These are phyloP conservation scores for Pugionium cornutum DNA, from an alignment of 345 rosid species.

Conservation along the genomic window DNA sequence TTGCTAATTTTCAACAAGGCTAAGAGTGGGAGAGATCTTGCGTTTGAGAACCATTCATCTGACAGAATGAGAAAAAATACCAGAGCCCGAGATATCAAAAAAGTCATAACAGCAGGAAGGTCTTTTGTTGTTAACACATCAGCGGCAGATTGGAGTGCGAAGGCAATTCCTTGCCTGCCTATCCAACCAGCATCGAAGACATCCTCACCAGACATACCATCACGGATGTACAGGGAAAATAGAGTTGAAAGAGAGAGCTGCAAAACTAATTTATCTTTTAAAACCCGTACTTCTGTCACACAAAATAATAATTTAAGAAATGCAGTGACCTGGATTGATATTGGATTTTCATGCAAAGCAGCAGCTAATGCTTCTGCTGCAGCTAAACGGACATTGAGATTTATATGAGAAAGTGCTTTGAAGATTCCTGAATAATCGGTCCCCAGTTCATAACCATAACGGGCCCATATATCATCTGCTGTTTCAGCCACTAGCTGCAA, in stretches of 20 bases:
- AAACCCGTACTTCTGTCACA: conserved; percentile 25
- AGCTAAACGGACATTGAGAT: conserved; percentile 83
- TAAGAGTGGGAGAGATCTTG: conserved; percentile 5
- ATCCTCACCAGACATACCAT: conserved; percentile 56
- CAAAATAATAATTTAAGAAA: conserved; percentile 10
- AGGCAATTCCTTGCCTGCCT: conserved; percentile 90
- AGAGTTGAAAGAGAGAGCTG: conserved; percentile 90
- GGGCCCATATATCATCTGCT: conserved; percentile 95
- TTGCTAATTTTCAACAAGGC: conserved; percentile 22
- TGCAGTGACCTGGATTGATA: conserved; percentile 71
- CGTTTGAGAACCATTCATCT: conserved; percentile 22
- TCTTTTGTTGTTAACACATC: conserved; percentile 91
- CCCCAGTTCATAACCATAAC: conserved; percentile 85
- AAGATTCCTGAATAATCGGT: conserved; percentile 90
- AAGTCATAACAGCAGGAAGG: conserved; percentile 96
- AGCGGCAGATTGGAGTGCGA: conserved; percentile 87
- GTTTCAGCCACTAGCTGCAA: conserved; percentile 83
- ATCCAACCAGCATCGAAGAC: conserved; percentile 83
- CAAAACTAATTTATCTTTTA: conserved; percentile 31
- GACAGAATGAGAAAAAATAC: conserved; percentile 47
- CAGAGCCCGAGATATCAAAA: conserved; percentile 92
- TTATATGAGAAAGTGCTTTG: conserved; percentile 79
- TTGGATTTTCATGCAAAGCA: conserved; percentile 90
- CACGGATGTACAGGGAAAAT: conserved; percentile 86
- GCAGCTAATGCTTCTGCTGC: conserved; percentile 97